Conservation (phyloP, 768 basidiomycete genomes). For the Pholiota molesta region DNA sequence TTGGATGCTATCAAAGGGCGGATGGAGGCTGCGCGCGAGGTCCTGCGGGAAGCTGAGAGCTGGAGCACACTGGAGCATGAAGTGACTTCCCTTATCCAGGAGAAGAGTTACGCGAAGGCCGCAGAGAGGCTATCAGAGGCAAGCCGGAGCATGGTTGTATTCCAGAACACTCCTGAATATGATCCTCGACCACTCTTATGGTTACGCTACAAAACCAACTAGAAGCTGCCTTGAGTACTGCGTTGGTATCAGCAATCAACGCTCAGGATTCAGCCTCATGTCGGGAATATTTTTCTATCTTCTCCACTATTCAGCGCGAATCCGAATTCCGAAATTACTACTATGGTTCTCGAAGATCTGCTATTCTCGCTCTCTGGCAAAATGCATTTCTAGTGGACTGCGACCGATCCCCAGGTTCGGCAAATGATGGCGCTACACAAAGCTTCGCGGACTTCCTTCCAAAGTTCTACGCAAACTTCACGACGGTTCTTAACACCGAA, state of each 20-base stretch:
- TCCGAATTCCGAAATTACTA: slow-evolving; percentile 94
- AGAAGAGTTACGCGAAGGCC: slow-evolving; percentile 83
- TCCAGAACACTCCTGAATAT: slow-evolving; percentile 91
- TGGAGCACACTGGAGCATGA: slow-evolving; percentile 97
- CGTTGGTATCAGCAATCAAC: slow-evolving; percentile 85
- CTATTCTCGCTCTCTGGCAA: slow-evolving; percentile 73
- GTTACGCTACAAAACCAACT: slow-evolving; percentile 94
- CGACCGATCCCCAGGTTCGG: slow-evolving; percentile 23
- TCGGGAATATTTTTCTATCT: slow-evolving; percentile 82
- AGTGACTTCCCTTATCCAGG: slow-evolving; percentile 80
- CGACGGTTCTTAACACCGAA: slow-evolving; percentile 69
- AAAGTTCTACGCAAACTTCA: slow-evolving; percentile 73
- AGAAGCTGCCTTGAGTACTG: slow-evolving; percentile 90
- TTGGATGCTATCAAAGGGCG: slow-evolving; percentile 82
- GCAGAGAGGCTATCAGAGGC: slow-evolving; percentile 93
- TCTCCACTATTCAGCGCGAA: slow-evolving; percentile 89
- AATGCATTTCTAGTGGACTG: slow-evolving; percentile 55
- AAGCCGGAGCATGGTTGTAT: slow-evolving; percentile 85
- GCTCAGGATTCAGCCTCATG: slow-evolving; percentile 75
- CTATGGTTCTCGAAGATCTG: slow-evolving; percentile 76
- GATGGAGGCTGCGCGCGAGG: slow-evolving; percentile 90
- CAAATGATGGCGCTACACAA: slow-evolving; percentile 27
- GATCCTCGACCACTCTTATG: slow-evolving; percentile 83
- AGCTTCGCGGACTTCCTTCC: slow-evolving; percentile 70
- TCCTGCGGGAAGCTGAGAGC: slow-evolving; percentile 92